A percentile compares a stretch with the other conserved stretches of the same genome.
These are phyloP conservation scores for Fusarium sp. DNA, from an alignment of 2,329 filamentous ascomycete genomes.

Conservation along the genomic window DNA sequence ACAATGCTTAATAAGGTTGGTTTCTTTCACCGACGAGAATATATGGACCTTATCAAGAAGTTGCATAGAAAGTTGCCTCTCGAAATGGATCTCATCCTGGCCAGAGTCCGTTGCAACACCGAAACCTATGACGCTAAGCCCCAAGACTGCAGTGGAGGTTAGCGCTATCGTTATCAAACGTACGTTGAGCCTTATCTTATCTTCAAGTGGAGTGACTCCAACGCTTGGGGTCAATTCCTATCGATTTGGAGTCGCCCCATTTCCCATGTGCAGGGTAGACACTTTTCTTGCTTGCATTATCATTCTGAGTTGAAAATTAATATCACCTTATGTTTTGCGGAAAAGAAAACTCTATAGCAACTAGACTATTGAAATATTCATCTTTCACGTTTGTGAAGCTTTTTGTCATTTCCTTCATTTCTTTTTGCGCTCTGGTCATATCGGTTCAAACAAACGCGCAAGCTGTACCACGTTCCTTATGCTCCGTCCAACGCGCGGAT, in stretches of 20 bases:
- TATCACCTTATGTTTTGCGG: background rate
- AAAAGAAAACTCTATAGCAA: too few species aligned
- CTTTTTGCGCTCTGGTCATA: too few species aligned
- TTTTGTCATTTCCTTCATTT: too few species aligned
- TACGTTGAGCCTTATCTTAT: background rate
- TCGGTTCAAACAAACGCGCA: too few species aligned
- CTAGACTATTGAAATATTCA: too few species aligned
- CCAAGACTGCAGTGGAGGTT: background rate
- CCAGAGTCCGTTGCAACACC: too few species aligned
- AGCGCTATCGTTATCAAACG: background rate
- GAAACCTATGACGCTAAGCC: background rate
- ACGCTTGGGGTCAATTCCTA: background rate
- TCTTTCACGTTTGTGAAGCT: too few species aligned
- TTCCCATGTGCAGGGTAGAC: background rate
- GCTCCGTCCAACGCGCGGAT: too few species aligned
- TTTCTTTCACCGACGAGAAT: too few species aligned
- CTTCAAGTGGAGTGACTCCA: background rate
- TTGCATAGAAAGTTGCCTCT: background rate
- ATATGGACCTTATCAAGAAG: background rate
- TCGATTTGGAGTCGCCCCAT: background rate
- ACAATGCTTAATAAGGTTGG: too few species aligned
- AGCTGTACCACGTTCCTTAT: too few species aligned
- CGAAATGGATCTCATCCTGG: background rate
- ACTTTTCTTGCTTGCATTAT: background rate
- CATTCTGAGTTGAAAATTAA: background rate